Evolutionary conservation across 495 filamentous ascomycete genomes (phyloP), one percentile per base, ranked within the genome.

Genomic region (Penicillium antarcticum): DNA sequence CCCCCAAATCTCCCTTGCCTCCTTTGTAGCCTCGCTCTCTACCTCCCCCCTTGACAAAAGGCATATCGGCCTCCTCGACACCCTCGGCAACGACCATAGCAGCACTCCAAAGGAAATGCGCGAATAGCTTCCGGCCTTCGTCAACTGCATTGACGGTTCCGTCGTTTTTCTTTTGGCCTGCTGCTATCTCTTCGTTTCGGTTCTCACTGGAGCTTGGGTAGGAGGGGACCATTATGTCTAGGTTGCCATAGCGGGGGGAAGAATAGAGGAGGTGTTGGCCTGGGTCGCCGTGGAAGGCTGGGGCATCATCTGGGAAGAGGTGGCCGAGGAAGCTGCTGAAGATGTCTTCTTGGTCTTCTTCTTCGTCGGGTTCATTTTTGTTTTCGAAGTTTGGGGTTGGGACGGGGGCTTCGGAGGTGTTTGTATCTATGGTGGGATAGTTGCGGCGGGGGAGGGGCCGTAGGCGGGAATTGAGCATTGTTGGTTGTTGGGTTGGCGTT

Each of bases 81-180:
- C 84, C 71, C 62, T 88, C 87, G 1, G 87, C 87, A 40, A 91
- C 74, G 47, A 86, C 73, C 55, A 92, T 69, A 0, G 78, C 83
- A n/a, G 88, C 76, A 63, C 92, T 95, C 92, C 92, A 96, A 5
- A 96, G 69, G 65, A 88, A 87, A 65, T 95, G 91, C 31, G 84
- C 84, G 65, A 92, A 95, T 33, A 94, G 77, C 35, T 67, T 73
- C 46, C 86, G 66, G 13, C 80, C 80, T 34, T 79, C 71, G 23
- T 86, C 81, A 1, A 66, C 71, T 17, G 76, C 24, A 43, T 62
- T 66, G 26, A 43, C 47, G 23, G 34, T 17, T 31, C 44, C 35
- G 13, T 58, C 60, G 13, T 51, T 19, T 17, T 57, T 48, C n/a
- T 51, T 41, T 48, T 61, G 31, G 17, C 55, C 58, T 11, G 42